Base-by-base conservation (phyloP, 441 rosid species). In the Omphalea diandra region DNA sequence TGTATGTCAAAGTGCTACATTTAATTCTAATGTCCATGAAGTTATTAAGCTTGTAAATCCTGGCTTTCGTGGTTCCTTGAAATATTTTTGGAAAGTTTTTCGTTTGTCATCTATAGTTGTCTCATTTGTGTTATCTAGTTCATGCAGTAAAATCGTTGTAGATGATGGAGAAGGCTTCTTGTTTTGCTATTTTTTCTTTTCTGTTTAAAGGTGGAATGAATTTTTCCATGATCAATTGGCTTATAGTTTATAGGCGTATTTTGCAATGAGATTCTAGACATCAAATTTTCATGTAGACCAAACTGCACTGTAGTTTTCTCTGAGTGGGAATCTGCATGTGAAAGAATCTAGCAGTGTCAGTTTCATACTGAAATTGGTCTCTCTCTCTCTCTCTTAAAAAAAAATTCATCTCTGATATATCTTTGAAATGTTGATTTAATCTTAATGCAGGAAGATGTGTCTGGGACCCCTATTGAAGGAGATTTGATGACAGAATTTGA, bases 401-500 rank as follows among this genome's bases (percentile, higher is more conserved):
- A n/a, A n/a, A n/a, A n/a, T 20, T 46, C 11, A 15, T 22, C 65
- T 65, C 38, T 64, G 47, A 41, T 70, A 36, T 5, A 18, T 35
- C 20, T 65, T 65, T 75, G 63, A 62, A 65, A 56, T 75, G 70
- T 70, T 72, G 41, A 53, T 41, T 61, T 67, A 53, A 49, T 59
- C 10, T 69, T 59, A 52, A 47, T 72, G 59, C 68, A 79, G 81
- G 80, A 87, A 92, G 87, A 76, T 56, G 76, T 77, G 58, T 38
- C 68, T 54, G 77, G 68, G 56, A 79, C 72, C 65, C 78, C 81
- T 35, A 35, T 47, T 46, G 81, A 83, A 59, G 83, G 84, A 63
- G 94, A 93, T 81, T 82, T 96, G 77, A 83, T 93, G 88, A 67
- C 78, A 9, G 96, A 88, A 53, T 84, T 96, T 62, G 98, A 91